Evolutionary conservation across 176 grass and related monocot species (phyloP).

Genomic region (Aegilops sharonensis): DNA sequence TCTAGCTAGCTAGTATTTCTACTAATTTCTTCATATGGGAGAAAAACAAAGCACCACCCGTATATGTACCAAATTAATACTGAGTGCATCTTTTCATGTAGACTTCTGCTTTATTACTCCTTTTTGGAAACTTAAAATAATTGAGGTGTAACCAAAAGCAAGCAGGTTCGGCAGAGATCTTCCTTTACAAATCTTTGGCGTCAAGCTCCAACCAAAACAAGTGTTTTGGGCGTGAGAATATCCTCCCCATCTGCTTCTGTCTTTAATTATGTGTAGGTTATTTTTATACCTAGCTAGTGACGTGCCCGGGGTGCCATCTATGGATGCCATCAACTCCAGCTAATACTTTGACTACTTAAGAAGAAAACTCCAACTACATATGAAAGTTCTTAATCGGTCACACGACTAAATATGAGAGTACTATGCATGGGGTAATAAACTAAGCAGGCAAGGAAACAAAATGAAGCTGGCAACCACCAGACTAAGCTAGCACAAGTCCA

Average conservation of each 20-base stretch:
- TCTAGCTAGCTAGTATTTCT: too few relatives aligned
- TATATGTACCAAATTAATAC: background rate
- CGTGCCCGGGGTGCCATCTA: background rate
- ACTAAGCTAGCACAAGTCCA: too few relatives aligned
- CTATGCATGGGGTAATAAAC: too few relatives aligned
- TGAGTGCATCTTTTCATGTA: background rate
- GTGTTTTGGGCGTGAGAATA: too few relatives aligned
- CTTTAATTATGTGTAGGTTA: too few relatives aligned
- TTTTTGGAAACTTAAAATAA: background rate
- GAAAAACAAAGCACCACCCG: background rate
- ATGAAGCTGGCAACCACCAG: too few relatives aligned
- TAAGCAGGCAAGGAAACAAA: too few relatives aligned
- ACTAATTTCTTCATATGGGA: background rate
- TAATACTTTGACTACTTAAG: background rate
- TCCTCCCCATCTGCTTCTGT: too few relatives aligned
- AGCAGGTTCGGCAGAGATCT: background rate
- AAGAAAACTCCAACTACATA: background rate
- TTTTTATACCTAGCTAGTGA: background rate
- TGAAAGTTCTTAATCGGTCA: background rate
- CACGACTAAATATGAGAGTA: background rate
- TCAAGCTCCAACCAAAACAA: too few relatives aligned
- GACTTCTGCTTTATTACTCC: background rate
- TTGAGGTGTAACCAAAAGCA: slow-evolving; percentile 14
- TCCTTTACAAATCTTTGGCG: too few relatives aligned
- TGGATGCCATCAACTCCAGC: background rate